phyloP scores from a whole-genome alignment of 768 basidiomycete species.

The Suillus weaverae region DNA sequence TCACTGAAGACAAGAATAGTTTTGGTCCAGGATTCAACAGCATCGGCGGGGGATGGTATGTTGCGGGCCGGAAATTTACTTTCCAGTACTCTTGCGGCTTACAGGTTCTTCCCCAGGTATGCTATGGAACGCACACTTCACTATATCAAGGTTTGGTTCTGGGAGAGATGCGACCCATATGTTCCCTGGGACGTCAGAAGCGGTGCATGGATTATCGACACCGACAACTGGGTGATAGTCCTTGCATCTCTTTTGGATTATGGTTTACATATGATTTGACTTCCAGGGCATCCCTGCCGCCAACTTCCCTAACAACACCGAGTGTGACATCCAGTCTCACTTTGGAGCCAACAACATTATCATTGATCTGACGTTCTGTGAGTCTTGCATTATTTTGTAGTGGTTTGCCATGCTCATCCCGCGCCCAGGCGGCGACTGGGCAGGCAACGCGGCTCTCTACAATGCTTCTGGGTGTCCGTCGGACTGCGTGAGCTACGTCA shows the following conservation, averaged over 20 bases:
- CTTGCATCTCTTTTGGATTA: neutral
- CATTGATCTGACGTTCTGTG: slow-evolving; percentile 61
- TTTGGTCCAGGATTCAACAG: slow-evolving; percentile 30
- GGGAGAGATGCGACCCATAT: slow-evolving; percentile 32
- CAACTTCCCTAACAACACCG: slow-evolving; percentile 33
- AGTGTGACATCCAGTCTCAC: slow-evolving; percentile 37
- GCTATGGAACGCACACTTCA: slow-evolving; percentile 37
- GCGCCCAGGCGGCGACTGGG: slow-evolving; percentile 56
- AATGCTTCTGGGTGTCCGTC: slow-evolving; percentile 50
- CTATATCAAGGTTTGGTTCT: slow-evolving; percentile 46
- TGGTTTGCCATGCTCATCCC: neutral
- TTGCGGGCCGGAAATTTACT: neutral
- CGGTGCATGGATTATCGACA: slow-evolving; percentile 22
- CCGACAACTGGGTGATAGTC: slow-evolving; percentile 32
- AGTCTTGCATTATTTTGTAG: slow-evolving; percentile 22
- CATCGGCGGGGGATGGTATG: slow-evolving; percentile 41
- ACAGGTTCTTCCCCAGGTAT: slow-evolving; percentile 33
- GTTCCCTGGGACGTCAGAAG: slow-evolving; percentile 27
- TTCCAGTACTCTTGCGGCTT: neutral
- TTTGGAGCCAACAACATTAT: slow-evolving; percentile 37
- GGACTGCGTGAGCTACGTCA: slow-evolving; percentile 34
- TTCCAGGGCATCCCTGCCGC: slow-evolving; percentile 34
- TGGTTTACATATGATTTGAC: neutral
- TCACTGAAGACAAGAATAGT: slow-evolving; percentile 14
- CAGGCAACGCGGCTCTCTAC: slow-evolving; percentile 45